phyloP scores from a whole-genome alignment of 1,284 basidiomycete species.

The Leucoagaricus sp. region DNA sequence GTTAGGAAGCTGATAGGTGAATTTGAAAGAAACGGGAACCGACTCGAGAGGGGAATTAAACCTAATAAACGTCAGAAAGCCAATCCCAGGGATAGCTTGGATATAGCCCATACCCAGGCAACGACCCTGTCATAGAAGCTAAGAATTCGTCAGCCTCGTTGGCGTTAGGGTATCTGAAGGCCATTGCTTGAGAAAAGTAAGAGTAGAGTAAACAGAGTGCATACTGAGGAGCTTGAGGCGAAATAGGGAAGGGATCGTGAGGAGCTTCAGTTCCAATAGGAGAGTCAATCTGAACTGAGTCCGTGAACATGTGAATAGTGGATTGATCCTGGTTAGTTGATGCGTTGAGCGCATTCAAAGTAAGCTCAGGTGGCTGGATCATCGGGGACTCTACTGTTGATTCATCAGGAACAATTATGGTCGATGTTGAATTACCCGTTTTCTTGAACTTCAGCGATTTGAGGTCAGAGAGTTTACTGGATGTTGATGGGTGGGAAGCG shows the following conservation, averaged over 20 bases:
- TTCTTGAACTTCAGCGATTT: conserved; percentile 14
- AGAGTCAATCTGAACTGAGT: not conserved
- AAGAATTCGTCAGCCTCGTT: conserved; percentile 10
- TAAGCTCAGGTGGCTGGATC: conserved; percentile 3
- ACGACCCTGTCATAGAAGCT: conserved; percentile 2
- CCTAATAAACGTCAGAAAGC: conserved; percentile 20
- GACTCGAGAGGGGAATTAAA: conserved; percentile 32
- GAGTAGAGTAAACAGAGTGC: not conserved
- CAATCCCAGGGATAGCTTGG: not conserved
- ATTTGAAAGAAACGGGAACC: not conserved
- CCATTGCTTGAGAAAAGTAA: not conserved
- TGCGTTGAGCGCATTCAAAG: conserved; percentile 9
- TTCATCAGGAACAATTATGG: not conserved
- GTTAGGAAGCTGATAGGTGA: not conserved
- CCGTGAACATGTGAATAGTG: not conserved
- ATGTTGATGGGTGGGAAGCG: not conserved
- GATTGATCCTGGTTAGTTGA: not conserved
- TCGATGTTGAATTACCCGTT: not conserved
- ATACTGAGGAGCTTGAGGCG: not conserved
- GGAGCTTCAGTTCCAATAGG: not conserved
- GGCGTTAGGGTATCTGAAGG: not conserved
- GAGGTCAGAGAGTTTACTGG: not conserved
- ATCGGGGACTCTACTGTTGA: conserved; percentile 6
- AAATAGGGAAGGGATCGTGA: not conserved
- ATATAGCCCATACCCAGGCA: conserved; percentile 10